Evolutionary conservation across 352 stramenopile genomes (phyloP), one percentile per base, ranked within the genome.

Genomic region (Globisporangium rhizosaccharum): DNA sequence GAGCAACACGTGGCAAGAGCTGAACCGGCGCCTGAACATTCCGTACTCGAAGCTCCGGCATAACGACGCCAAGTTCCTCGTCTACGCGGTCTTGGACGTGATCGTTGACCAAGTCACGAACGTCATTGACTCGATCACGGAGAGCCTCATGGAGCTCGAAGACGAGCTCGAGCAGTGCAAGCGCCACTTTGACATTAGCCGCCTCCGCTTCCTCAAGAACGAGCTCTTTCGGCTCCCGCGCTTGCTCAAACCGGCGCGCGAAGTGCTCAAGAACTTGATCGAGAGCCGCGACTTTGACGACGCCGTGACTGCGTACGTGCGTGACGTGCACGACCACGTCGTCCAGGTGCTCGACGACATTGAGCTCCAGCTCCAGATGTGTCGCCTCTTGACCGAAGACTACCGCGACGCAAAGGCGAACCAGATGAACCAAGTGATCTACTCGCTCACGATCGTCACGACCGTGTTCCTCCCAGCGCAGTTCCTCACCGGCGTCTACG

Each of bases 391-490:
- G 49, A 90, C 82, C 4, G 79, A 91, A 63, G 83, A 94, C 54
- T 90, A 91, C 59, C 82, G 87, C 11, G 85, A 95, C 48, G 80
- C 76, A 42, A 90, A 92, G 57, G 70, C 81, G 0, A 90, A 87
- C 54, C 85, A 93, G 63, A 92, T 91, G 83, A 93, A 96, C 68
- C 87, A 92, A 51, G 86, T 94, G 28, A 91, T 96, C 56, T 96
- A 96, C 72, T 92, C 81, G n/a, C 75, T 96, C 28, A 96, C 86
- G 41, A 87, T 95, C 53, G 79, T 94, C 58, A 94, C 85, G n/a
- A 92, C 83, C 7, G 82, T 94, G 2, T 95, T 96, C 57, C 58
- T 96, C 14, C 84, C 87, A 0, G 82, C 82, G 30, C 87, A 96
- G 64, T 96, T 96, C 59, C 68, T 96, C 51, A 95, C 87, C 53